A percentile compares a stretch with the other conserved stretches of the same genome.
Conservation (phyloP, 164 flowering plant species). For the Paratinospora sagittata region DNA sequence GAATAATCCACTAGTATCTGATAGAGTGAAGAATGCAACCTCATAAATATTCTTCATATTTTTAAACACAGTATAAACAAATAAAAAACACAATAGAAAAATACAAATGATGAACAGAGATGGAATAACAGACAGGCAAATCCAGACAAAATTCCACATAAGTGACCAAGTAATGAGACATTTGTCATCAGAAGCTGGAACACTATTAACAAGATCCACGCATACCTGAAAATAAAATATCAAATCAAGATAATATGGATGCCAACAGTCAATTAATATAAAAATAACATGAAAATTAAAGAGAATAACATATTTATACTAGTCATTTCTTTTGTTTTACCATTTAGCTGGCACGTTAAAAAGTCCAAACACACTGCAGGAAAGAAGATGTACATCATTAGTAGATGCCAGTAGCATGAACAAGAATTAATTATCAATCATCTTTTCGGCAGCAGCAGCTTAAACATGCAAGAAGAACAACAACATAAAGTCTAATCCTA, state of each 20-base stretch:
- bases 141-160: slow-evolving; percentile 97
- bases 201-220: slow-evolving; percentile 70
- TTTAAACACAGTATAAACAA: neutral
- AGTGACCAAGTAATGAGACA: slow-evolving; percentile 92
- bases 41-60: slow-evolving; percentile 5
- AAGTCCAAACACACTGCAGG: slow-evolving; percentile 90
- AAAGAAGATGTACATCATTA: slow-evolving; percentile 16
- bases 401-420: slow-evolving; percentile 11
- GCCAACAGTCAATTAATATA: neutral
- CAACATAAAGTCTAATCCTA: neutral
- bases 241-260: slow-evolving; percentile 10
- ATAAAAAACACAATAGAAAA: neutral
- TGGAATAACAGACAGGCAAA: slow-evolving; percentile 69
- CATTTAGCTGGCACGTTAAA: slow-evolving; percentile 92
- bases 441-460: neutral
- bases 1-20: slow-evolving; percentile 80
- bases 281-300: neutral
- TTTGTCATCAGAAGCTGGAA: slow-evolving; percentile 93
- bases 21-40: slow-evolving; percentile 11
- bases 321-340: slow-evolving; percentile 32
- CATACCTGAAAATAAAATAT: slow-evolving; percentile 55
- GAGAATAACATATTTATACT: neutral
- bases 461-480: neutral
- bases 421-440: neutral
- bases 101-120: slow-evolving; percentile 2